A percentile compares a stretch with the other conserved stretches of the same genome.
These are phyloP conservation scores for Claviceps quebecensis DNA, from an alignment of 2,329 filamentous ascomycete genomes.

Conservation along the genomic window DNA sequence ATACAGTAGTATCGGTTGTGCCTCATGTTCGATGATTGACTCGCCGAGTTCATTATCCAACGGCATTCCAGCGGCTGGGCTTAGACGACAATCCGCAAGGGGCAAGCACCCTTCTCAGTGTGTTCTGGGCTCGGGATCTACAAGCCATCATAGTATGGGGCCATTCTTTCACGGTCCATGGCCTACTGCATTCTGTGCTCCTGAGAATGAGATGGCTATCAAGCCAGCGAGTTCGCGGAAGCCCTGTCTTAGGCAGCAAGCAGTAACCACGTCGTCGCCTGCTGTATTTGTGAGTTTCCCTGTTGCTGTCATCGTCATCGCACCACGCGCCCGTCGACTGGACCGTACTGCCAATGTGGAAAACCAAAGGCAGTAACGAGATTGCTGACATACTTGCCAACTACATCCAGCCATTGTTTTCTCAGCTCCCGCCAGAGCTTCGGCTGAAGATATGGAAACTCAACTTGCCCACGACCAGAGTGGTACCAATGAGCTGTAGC, in stretches of 20 bases:
- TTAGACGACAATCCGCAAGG: neutral
- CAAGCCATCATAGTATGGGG: constrained; percentile 2
- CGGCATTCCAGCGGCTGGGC: neutral
- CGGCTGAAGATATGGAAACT: constrained; percentile 34
- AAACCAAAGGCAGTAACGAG: neutral
- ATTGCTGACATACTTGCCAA: neutral
- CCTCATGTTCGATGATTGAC: neutral
- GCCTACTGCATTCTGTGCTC: constrained; percentile 2
- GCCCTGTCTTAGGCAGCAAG: neutral
- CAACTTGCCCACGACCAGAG: constrained; percentile 27
- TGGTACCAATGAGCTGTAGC: constrained; percentile 30
- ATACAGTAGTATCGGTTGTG: neutral
- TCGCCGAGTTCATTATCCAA: neutral
- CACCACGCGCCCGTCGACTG: neutral
- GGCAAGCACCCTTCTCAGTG: neutral
- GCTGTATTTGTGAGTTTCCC: constrained; percentile 6
- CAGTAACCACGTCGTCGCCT: neutral
- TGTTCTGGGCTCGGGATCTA: neutral
- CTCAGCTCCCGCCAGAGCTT: constrained; percentile 30
- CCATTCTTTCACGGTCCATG: constrained; percentile 3
- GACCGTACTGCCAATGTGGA: too few relatives aligned
- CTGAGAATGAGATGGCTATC: neutral
- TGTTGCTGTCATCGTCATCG: neutral
- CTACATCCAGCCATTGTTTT: constrained; percentile 25
- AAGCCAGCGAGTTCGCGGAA: neutral